Evolutionary conservation across 176 grass and related monocot species (phyloP).

Genomic region (Microstegium vimineum): DNA sequence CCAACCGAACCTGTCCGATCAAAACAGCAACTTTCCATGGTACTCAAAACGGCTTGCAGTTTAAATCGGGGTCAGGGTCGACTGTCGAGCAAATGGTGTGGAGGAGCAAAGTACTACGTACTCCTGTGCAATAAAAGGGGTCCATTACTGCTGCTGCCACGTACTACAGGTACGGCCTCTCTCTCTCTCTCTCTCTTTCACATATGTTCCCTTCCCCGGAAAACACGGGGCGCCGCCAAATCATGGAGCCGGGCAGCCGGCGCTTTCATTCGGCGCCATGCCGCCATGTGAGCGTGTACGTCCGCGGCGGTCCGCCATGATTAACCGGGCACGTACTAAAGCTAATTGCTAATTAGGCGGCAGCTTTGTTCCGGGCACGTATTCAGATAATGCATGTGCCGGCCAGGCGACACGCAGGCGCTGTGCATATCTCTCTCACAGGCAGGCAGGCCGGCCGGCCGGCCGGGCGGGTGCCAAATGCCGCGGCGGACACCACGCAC

Average conservation of each 20-base stretch:
- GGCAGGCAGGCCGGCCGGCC: too few species aligned
- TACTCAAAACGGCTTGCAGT: too few species aligned
- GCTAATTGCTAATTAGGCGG: not conserved
- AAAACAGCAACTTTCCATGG: too few species aligned
- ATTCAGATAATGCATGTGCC: not conserved
- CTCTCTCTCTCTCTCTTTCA: not conserved
- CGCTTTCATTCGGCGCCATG: conserved; percentile 31
- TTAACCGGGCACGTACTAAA: not conserved
- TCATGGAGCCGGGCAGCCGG: conserved; percentile 17
- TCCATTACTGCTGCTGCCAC: too few species aligned
- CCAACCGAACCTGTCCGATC: too few species aligned
- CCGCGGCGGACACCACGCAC: not conserved
- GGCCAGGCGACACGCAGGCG: not conserved
- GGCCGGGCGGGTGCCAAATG: not conserved
- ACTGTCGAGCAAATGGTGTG: too few species aligned
- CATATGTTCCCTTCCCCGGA: conserved; percentile 9
- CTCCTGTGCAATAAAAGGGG: too few species aligned
- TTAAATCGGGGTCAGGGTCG: too few species aligned
- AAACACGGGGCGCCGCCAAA: conserved; percentile 34
- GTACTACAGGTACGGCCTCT: not conserved
- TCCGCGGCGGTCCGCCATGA: conserved; percentile 1
- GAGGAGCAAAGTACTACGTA: too few species aligned
- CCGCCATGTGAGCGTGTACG: conserved; percentile 34
- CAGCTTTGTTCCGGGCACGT: not conserved
- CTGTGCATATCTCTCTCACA: not conserved